phyloP scores from a whole-genome alignment of 805 yeast species.

The Candida glaebosa region DNA sequence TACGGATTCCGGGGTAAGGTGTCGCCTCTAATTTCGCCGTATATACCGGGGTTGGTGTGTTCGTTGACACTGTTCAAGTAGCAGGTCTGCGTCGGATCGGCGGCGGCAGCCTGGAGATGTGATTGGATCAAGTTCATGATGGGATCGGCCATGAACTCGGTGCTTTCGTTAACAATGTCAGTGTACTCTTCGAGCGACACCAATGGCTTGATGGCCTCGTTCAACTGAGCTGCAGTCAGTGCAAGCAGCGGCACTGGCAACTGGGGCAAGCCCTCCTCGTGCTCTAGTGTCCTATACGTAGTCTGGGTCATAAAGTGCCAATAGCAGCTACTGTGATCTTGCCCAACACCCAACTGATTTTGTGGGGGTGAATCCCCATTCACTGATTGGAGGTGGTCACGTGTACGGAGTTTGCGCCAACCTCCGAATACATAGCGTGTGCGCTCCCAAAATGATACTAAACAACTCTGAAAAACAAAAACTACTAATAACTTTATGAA shows the following conservation, averaged over 20 bases:
- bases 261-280: conserved; percentile 47
- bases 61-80: conserved; percentile 56
- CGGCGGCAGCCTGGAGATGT: conserved; percentile 48
- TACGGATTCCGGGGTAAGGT: conserved; percentile 77
- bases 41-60: conserved; percentile 52
- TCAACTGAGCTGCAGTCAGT: conserved; percentile 49
- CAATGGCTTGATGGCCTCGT: conserved; percentile 58
- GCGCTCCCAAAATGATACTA: too few relatives aligned
- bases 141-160: conserved; percentile 42
- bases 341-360: too few relatives aligned
- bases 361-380: neutral
- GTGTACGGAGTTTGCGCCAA: too few relatives aligned
- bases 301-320: neutral
- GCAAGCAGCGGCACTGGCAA: conserved; percentile 61
- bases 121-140: conserved; percentile 47
- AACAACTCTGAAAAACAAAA: too few relatives aligned
- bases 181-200: conserved; percentile 49
- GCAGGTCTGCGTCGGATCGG: conserved; percentile 34
- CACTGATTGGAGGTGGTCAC: too few relatives aligned
- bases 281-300: conserved; percentile 26
- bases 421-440: too few relatives aligned
- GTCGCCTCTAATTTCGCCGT: conserved; percentile 62
- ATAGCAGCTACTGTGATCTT: too few relatives aligned
- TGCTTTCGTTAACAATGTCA: conserved; percentile 41
- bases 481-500: too few relatives aligned